Evolutionary conservation across 768 basidiomycete genomes (phyloP).

Genomic region (Kwoniella pini): DNA sequence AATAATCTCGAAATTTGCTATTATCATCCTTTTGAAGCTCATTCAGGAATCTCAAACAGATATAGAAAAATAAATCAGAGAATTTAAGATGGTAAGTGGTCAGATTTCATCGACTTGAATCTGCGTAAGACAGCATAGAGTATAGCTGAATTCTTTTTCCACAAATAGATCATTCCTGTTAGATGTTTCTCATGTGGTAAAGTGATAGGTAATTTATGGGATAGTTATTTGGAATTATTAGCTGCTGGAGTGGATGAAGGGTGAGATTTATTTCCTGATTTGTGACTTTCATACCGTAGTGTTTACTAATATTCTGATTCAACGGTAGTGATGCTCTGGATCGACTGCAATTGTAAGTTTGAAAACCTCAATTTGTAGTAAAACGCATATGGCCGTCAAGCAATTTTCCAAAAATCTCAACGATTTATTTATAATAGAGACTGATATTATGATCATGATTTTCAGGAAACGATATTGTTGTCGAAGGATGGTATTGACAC

Average conservation of each 20-base stretch:
- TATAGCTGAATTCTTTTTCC: conserved; percentile 1
- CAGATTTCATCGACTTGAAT: no score
- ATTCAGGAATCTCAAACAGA: not conserved
- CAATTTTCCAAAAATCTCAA: no score
- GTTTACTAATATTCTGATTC: no score
- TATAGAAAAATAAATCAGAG: not conserved
- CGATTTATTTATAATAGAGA: no score
- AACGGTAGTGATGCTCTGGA: conserved; percentile 87
- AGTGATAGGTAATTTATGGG: conserved; percentile 97
- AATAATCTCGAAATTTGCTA: no score
- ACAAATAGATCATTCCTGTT: conserved; percentile 88
- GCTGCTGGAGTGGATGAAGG: conserved; percentile 82
- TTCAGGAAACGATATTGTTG: conserved; percentile 83
- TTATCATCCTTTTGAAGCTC: no score
- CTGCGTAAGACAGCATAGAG: no score
- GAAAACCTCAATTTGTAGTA: no score
- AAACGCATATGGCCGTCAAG: no score
- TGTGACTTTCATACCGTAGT: no score
- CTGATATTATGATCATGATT: not conserved
- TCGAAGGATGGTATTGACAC: conserved; percentile 93
- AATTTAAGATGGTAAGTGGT: conserved; percentile 11
- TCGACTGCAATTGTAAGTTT: conserved; percentile 66
- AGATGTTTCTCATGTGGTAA: conserved; percentile 96
- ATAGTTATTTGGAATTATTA: conserved; percentile 76
- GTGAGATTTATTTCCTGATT: conserved; percentile 61